These are phyloP conservation scores for Simplicillium sp. DNA, from an alignment of 2,329 filamentous ascomycete species.

Conservation along the genomic window DNA sequence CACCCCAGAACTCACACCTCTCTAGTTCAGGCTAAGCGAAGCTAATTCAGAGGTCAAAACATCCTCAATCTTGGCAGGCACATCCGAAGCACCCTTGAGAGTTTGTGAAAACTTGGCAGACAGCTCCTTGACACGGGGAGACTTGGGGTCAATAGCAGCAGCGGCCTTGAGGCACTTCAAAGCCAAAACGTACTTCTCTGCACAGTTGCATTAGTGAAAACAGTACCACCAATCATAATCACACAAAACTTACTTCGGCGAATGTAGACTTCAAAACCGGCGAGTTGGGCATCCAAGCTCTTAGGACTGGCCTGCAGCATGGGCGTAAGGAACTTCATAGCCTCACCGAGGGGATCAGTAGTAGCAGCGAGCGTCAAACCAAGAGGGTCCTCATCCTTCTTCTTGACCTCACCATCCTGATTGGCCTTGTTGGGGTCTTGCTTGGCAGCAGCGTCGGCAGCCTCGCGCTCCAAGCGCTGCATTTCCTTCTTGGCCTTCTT, in stretches of 20 bases:
- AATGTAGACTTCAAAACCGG: slow-evolving; percentile 85
- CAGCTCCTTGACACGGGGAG: slow-evolving; percentile 70
- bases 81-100: slow-evolving; percentile 44
- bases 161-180: slow-evolving; percentile 76
- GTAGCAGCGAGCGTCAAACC: slow-evolving; percentile 75
- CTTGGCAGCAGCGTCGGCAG: slow-evolving; percentile 68
- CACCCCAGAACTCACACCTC: too few species aligned
- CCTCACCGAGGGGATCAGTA: slow-evolving; percentile 72
- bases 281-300: slow-evolving; percentile 71
- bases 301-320: slow-evolving; percentile 75
- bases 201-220: slow-evolving; percentile 2
- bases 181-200: slow-evolving; percentile 81
- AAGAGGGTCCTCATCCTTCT: slow-evolving; percentile 82
- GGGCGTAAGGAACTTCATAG: slow-evolving; percentile 75
- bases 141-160: slow-evolving; percentile 54
- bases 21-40: slow-evolving; percentile 23
- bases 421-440: slow-evolving; percentile 75
- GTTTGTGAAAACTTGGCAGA: slow-evolving; percentile 58
- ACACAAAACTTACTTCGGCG: slow-evolving; percentile 57
- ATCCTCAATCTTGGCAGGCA: slow-evolving; percentile 56
- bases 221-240: too few species aligned
- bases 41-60: slow-evolving; percentile 62
- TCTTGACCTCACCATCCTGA: slow-evolving; percentile 60
- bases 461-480: slow-evolving; percentile 58
- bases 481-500: slow-evolving; percentile 83